phyloP scores from a whole-genome alignment of 371 early-diverging fungal genomes.

The Mortierella sp. region DNA sequence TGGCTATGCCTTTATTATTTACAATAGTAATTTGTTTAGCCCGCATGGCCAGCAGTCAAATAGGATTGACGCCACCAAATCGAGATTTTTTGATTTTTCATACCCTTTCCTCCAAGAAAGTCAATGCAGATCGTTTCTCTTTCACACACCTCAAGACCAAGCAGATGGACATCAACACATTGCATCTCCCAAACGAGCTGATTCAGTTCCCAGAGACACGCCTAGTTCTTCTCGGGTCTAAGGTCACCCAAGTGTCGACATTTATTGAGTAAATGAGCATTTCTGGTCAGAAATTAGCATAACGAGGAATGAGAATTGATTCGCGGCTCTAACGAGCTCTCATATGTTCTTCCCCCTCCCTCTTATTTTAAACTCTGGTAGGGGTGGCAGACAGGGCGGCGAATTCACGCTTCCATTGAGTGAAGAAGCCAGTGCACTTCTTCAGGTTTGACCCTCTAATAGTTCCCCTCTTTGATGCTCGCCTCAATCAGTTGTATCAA shows the following conservation, averaged over 20 bases:
- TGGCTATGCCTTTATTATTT: too few relatives aligned
- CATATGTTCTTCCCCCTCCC: neutral
- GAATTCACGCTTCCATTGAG: neutral
- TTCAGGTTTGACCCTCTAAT: neutral
- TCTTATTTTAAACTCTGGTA: neutral
- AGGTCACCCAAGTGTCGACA: conserved; percentile 8
- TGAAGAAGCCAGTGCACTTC: neutral
- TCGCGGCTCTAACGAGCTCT: neutral
- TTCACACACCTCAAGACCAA: neutral
- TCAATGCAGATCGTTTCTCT: neutral
- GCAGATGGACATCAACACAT: neutral
- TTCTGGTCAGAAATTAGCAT: neutral
- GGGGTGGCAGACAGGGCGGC: neutral
- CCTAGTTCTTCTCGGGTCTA: conserved; percentile 2
- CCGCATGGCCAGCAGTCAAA: too few relatives aligned
- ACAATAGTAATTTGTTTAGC: too few relatives aligned
- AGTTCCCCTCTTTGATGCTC: neutral
- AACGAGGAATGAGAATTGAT: neutral
- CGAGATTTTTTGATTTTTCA: neutral
- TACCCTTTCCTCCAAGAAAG: neutral
- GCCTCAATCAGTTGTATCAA: neutral
- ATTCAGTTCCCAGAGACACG: conserved; percentile 14
- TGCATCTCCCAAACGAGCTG: neutral
- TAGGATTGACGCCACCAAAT: neutral
- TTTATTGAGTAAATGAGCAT: neutral